Base-by-base conservation (phyloP, 108 stramenopile species). In the Stephanodiscus minutulus region DNA sequence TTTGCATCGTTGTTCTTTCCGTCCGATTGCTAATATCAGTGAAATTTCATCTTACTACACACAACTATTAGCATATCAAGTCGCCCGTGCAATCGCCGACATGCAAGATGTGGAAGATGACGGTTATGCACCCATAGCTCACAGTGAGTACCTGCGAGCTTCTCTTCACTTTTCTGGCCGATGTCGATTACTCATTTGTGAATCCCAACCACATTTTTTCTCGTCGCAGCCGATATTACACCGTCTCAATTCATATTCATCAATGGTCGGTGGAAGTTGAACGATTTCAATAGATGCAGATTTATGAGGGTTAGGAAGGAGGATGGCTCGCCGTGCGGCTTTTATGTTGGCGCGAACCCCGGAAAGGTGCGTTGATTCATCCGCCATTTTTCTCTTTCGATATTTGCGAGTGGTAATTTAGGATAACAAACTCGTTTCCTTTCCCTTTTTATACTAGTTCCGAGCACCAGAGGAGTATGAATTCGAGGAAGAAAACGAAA, bases 251-350 rank as follows among this genome's bases (percentile, higher is more conserved):
- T 89, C 77, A 82, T 82, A 56, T 65, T 59, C 33, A 83, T 71
- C 21, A 71, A 91, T 61, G 90, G 87, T 12, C 61, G 76, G 48
- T 91, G 83, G 61, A 81, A 86, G 70, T 61, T 91, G 21, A 86
- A 83, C 61, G 90, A 91, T 62, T 91, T 91, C 64, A 91, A 91
- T 76, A 85, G 90, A 53, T 88, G 81, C 36, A 68, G 90, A 50
- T 85, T 88, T 48, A 73, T 91, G 54, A 39, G 72, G 28, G 68
- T 75, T 66, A 57, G 80, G 35, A 55, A 50, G 46, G 36, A 68
- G 31, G 61, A 81, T 31, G 81, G 84, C 60, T 66, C 72, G 49
- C 22, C 61, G 35, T 90, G 89, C 70, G 80, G 83, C 13, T 90
- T 87, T 49, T 9, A 20, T 2, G 83, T 90, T 27, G 75, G 66